These are phyloP conservation scores for Mortierella claussenii DNA, from an alignment of 192 early-diverging fungal genomes.

Conservation along the genomic window DNA sequence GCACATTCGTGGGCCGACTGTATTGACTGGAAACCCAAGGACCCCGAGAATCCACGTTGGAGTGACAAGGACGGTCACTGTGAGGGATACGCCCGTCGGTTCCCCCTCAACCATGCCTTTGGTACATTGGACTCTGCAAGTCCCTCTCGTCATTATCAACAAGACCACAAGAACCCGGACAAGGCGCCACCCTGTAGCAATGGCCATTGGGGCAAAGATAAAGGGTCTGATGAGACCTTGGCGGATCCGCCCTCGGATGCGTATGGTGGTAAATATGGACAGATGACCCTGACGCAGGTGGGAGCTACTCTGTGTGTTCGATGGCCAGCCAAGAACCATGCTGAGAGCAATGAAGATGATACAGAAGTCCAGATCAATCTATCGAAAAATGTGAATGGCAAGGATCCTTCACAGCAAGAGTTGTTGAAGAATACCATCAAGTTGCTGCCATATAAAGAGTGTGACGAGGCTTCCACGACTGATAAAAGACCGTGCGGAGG, in stretches of 20 bases:
- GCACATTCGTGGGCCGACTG: slow-evolving; percentile 44
- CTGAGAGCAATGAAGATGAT: slow-evolving; percentile 10
- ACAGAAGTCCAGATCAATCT: slow-evolving; percentile 12
- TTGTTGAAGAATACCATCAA: slow-evolving; percentile 4
- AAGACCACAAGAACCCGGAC: slow-evolving; percentile 5
- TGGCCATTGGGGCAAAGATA: slow-evolving; percentile 12
- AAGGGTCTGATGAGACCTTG: slow-evolving; percentile 15
- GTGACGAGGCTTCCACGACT: background rate
- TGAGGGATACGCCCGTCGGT: slow-evolving; percentile 21
- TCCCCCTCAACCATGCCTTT: slow-evolving; percentile 3
- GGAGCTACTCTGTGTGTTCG: slow-evolving; percentile 22
- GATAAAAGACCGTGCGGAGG: slow-evolving; percentile 38
- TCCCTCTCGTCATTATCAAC: slow-evolving; percentile 35
- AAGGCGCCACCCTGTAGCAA: slow-evolving; percentile 15
- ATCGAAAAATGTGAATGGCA: slow-evolving; percentile 4
- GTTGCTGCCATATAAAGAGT: slow-evolving; percentile 10
- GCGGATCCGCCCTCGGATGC: slow-evolving; percentile 4
- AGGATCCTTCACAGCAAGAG: slow-evolving; percentile 15
- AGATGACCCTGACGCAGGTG: slow-evolving; percentile 7
- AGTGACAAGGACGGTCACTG: slow-evolving; percentile 14
- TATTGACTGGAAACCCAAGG: slow-evolving; percentile 17
- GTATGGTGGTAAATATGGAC: slow-evolving; percentile 7
- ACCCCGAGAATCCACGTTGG: slow-evolving; percentile 2
- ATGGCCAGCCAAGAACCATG: slow-evolving; percentile 42
- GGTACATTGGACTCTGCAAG: slow-evolving; percentile 18